Conservation (phyloP, 2,329 filamentous ascomycete genomes). For the Colletotrichum scovillei region DNA sequence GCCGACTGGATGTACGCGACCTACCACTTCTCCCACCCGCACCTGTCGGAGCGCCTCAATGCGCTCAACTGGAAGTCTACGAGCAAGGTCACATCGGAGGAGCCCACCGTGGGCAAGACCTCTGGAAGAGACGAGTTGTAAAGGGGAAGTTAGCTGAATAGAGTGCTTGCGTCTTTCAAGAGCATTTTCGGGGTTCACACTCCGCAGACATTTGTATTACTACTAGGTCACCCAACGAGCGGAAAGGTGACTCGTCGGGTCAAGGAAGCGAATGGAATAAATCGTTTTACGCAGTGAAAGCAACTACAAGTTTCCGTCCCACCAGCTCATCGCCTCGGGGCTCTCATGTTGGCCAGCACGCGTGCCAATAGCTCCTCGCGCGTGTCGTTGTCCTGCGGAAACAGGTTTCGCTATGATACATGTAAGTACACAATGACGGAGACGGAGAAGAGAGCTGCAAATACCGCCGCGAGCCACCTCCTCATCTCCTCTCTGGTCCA, state of each 20-base stretch:
- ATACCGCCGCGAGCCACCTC: slow-evolving; percentile 83
- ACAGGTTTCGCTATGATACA: slow-evolving; percentile 55
- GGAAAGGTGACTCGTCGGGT: neutral
- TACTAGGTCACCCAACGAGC: neutral
- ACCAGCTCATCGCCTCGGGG: slow-evolving; percentile 41
- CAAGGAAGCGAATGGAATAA: neutral
- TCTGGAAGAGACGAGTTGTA: slow-evolving; percentile 81
- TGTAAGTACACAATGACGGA: slow-evolving; percentile 32
- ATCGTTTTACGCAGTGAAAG: neutral
- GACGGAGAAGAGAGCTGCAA: slow-evolving; percentile 41
- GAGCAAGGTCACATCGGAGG: slow-evolving; percentile 54
- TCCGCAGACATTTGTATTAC: neutral
- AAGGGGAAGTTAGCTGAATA: slow-evolving; percentile 31
- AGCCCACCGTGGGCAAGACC: slow-evolving; percentile 70
- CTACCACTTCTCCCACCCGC: slow-evolving; percentile 98
- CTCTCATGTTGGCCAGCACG: slow-evolving; percentile 59
- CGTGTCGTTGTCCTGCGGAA: slow-evolving; percentile 55
- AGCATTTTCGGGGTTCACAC: neutral
- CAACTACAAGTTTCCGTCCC: neutral
- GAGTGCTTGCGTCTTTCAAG: neutral
- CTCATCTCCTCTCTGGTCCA: slow-evolving; percentile 87
- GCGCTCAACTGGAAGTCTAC: slow-evolving; percentile 87
- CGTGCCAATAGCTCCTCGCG: slow-evolving; percentile 59
- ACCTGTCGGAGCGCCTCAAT: slow-evolving; percentile 90
- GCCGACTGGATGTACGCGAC: slow-evolving; percentile 98